Conservation (phyloP, 1,284 basidiomycete genomes). For the Ceratobasidium theobromae region DNA sequence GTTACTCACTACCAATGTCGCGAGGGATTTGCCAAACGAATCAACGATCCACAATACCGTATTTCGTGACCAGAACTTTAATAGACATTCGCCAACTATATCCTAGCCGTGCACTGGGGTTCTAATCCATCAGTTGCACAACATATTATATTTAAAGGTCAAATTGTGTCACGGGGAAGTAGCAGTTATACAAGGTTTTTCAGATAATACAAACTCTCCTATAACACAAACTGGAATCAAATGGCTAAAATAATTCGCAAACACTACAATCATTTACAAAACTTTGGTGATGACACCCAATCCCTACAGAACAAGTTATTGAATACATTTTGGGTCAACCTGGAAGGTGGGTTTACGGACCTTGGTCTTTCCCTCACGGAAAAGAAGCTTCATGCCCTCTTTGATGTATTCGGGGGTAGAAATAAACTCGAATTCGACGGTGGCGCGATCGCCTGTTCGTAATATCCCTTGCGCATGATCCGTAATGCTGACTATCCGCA, state of each 20-base stretch:
- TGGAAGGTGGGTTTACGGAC: conserved; percentile 45
- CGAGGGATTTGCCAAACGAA: conserved; percentile 65
- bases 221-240: background rate
- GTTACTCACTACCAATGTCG: conserved; percentile 94
- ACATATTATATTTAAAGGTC: background rate
- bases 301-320: conserved; percentile 30
- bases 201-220: background rate
- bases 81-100: no score
- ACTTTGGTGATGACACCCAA: conserved; percentile 42
- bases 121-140: background rate
- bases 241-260: background rate
- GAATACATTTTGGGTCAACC: no score
- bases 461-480: conserved; percentile 84
- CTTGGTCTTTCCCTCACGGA: conserved; percentile 93
- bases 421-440: conserved; percentile 88
- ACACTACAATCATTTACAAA: conserved; percentile 35
- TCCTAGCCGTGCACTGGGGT: no score
- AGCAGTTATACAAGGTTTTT: background rate
- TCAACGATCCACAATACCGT: conserved; percentile 37
- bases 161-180: background rate
- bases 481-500: conserved; percentile 76
- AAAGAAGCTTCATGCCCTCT: conserved; percentile 86
- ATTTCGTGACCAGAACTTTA: conserved; percentile 33
- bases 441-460: conserved; percentile 87
- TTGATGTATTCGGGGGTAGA: conserved; percentile 89